Percentiles rank a stretch among this genome's conserved stretches.
Evolutionary conservation across 345 rosid genomes (phyloP).

Genomic region (Luvunga scandens): DNA sequence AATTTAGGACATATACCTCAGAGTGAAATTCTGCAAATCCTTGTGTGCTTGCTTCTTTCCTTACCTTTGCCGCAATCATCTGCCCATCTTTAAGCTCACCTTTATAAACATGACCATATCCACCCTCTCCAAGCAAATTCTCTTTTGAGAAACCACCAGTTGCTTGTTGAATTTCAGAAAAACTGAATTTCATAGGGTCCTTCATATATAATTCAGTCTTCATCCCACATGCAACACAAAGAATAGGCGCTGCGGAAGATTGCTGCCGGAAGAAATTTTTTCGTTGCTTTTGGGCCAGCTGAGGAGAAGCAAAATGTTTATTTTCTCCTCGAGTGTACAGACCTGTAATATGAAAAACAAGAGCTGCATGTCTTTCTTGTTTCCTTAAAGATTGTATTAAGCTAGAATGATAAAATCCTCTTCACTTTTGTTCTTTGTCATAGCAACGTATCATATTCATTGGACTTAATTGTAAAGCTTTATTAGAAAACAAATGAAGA

Average conservation of each 20-base stretch:
- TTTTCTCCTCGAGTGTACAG: not conserved
- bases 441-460: not conserved
- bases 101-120: conserved; percentile 56
- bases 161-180: conserved; percentile 51
- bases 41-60: conserved; percentile 56
- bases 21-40: conserved; percentile 54
- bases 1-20: conserved; percentile 49
- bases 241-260: conserved; percentile 42
- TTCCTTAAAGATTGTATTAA: not conserved
- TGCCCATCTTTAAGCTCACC: conserved; percentile 56
- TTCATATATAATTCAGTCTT: conserved; percentile 43
- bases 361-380: not conserved
- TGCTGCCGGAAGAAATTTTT: conserved; percentile 16
- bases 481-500: not conserved
- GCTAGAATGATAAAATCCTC: not conserved
- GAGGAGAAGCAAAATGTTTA: not conserved
- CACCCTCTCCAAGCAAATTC: conserved; percentile 60
- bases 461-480: not conserved
- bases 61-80: conserved; percentile 56
- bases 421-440: not conserved
- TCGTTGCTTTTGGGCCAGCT: conserved; percentile 2
- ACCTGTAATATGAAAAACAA: not conserved
- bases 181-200: conserved; percentile 43
- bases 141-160: conserved; percentile 45
- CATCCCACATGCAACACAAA: conserved; percentile 52